Evolutionary conservation across 306 rosid genomes (phyloP).

Genomic region (Trifolium fragiferum): DNA sequence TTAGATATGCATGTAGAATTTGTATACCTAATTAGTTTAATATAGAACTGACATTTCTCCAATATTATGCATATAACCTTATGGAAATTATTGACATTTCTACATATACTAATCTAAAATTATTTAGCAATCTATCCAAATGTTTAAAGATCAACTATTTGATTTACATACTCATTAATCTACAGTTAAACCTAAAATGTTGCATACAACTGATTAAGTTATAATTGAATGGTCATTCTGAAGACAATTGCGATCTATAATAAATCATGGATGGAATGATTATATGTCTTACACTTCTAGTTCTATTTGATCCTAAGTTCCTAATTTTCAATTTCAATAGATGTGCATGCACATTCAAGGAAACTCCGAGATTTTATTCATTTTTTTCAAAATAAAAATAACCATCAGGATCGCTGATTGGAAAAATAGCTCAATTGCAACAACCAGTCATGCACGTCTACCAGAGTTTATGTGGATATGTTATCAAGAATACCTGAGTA

Average conservation of each 20-base stretch:
- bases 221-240: not conserved
- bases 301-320: slow-evolving; percentile 13
- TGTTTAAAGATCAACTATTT: not conserved
- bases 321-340: not conserved
- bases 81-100: slow-evolving; percentile 10
- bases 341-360: not conserved
- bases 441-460: slow-evolving; percentile 1
- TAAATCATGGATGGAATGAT: not conserved
- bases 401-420: slow-evolving; percentile 9
- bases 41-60: not conserved
- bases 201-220: slow-evolving; percentile 28
- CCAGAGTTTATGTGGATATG: slow-evolving; percentile 21
- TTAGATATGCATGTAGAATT: slow-evolving; percentile 1
- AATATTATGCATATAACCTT: not conserved
- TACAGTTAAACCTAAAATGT: slow-evolving; percentile 9
- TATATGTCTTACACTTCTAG: slow-evolving; percentile 7
- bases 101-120: not conserved
- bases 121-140: not conserved
- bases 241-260: not conserved
- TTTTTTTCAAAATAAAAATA: not conserved
- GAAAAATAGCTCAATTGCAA: slow-evolving; percentile 10
- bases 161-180: slow-evolving; percentile 6
- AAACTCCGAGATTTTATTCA: not conserved
- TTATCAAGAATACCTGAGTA: slow-evolving; percentile 58
- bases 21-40: not conserved